Evolutionary conservation across 164 flowering plant species (phyloP).

Genomic region (Taxillus chinensis): DNA sequence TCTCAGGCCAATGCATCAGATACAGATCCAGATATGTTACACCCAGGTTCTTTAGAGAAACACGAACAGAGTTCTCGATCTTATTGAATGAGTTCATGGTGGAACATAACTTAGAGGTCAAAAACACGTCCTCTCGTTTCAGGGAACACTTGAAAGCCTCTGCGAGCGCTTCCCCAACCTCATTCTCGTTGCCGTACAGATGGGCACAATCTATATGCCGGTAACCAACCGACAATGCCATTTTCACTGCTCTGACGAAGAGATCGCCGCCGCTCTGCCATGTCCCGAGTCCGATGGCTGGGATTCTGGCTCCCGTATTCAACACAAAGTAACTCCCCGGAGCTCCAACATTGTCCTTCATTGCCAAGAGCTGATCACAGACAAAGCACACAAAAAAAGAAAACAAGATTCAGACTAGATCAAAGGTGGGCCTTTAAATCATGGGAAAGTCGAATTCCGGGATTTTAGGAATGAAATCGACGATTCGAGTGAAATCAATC

Average conservation of each 20-base stretch:
- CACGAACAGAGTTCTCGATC: conserved; percentile 53
- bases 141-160: conserved; percentile 38
- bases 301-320: conserved; percentile 53
- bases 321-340: conserved; percentile 30
- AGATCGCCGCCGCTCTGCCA: conserved; percentile 75
- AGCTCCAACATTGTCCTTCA: conserved; percentile 21
- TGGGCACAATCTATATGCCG: conserved; percentile 68
- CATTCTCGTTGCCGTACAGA: conserved; percentile 60
- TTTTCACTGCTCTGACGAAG: conserved; percentile 52
- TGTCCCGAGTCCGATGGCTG: conserved; percentile 66
- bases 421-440: no score
- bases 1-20: conserved; percentile 67
- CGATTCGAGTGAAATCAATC: no score
- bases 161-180: conserved; percentile 54
- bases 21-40: conserved; percentile 55
- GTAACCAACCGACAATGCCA: conserved; percentile 47
- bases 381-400: no score
- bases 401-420: no score
- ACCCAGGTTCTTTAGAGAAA: conserved; percentile 58
- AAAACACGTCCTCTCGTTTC: conserved; percentile 53
- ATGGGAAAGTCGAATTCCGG: no score
- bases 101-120: conserved; percentile 57
- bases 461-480: no score
- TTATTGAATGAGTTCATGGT: conserved; percentile 48
- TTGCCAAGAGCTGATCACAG: conserved; percentile 7